These are phyloP conservation scores for Cyclospora cayetanensis DNA, from an alignment of 169 alveolate genomes.

Conservation along the genomic window DNA sequence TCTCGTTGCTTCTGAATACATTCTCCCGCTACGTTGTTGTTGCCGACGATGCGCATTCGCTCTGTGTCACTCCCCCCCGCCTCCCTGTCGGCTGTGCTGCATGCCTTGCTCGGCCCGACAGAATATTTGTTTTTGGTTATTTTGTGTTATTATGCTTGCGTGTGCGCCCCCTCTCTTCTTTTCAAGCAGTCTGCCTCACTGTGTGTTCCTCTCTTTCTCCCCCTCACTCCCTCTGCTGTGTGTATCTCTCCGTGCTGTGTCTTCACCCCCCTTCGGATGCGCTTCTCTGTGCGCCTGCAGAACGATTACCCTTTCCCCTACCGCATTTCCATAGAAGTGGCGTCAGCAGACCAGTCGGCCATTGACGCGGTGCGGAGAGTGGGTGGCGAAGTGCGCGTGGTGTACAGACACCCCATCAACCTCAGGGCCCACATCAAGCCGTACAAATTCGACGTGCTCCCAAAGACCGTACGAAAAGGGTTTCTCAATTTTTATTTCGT, in stretches of 20 bases:
- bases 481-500: not conserved
- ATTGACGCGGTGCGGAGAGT: conserved; percentile 87
- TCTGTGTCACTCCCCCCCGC: too few species aligned
- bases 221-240: not conserved
- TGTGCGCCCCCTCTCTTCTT: not conserved
- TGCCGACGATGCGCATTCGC: too few species aligned
- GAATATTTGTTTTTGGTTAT: too few species aligned
- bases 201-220: not conserved
- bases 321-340: conserved; percentile 88
- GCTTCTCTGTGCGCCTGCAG: not conserved
- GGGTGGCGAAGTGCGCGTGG: conserved; percentile 87
- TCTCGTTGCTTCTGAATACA: too few species aligned
- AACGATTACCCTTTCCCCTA: conserved; percentile 93
- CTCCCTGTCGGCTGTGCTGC: too few species aligned
- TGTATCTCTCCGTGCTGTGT: too few species aligned
- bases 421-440: conserved; percentile 90
- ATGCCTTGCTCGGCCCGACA: too few species aligned
- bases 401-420: conserved; percentile 84
- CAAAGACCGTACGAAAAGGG: conserved; percentile 77
- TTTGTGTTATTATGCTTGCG: not conserved
- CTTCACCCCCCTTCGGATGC: too few species aligned
- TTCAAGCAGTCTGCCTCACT: not conserved
- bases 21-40: too few species aligned
- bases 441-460: conserved; percentile 86
- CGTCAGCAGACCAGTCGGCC: conserved; percentile 91